Percentiles rank a stretch among this genome's conserved stretches.
These are phyloP conservation scores for Phaeotremella fagi DNA, from an alignment of 768 basidiomycete species.

Conservation along the genomic window DNA sequence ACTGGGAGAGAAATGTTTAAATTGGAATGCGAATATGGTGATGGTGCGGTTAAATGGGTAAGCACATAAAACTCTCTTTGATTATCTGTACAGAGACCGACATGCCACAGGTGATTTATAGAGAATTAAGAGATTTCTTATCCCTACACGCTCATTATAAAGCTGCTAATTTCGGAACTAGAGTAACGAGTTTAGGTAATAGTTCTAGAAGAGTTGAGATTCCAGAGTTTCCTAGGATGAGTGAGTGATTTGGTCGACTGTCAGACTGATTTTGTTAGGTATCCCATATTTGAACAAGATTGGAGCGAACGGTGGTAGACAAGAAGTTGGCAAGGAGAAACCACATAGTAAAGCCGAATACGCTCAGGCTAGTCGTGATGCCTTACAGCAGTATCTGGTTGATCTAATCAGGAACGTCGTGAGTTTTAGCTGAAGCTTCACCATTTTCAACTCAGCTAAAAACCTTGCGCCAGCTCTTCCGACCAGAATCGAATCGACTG, in stretches of 20 bases:
- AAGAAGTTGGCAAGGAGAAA: slow-evolving; percentile 52
- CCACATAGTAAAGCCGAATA: slow-evolving; percentile 35
- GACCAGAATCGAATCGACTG: slow-evolving; percentile 82
- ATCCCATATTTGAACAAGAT: slow-evolving; percentile 83
- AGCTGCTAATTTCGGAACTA: slow-evolving; percentile 59
- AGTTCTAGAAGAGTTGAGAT: slow-evolving; percentile 64
- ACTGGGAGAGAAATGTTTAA: slow-evolving; percentile 49
- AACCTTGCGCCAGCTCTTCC: slow-evolving; percentile 70
- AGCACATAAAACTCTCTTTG: slow-evolving; percentile 20
- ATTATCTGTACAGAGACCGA: background rate
- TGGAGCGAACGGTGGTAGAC: slow-evolving; percentile 60
- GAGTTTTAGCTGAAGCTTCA: no score
- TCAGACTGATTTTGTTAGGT: slow-evolving; percentile 51
- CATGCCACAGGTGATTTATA: slow-evolving; percentile 49
- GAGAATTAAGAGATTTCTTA: slow-evolving; percentile 85
- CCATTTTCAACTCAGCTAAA: background rate
- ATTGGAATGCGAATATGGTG: slow-evolving; percentile 80
- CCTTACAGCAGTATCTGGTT: slow-evolving; percentile 81
- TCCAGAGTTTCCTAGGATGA: slow-evolving; percentile 84
- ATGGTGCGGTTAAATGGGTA: slow-evolving; percentile 87
- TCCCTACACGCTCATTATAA: slow-evolving; percentile 85
- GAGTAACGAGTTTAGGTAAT: slow-evolving; percentile 56
- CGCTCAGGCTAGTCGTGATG: slow-evolving; percentile 67
- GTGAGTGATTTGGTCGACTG: slow-evolving; percentile 15
- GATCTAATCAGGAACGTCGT: slow-evolving; percentile 84